Evolutionary conservation across 2,329 filamentous ascomycete genomes (phyloP), one percentile per base, ranked within the genome.

Genomic region (Trichoderma aggressivum): DNA sequence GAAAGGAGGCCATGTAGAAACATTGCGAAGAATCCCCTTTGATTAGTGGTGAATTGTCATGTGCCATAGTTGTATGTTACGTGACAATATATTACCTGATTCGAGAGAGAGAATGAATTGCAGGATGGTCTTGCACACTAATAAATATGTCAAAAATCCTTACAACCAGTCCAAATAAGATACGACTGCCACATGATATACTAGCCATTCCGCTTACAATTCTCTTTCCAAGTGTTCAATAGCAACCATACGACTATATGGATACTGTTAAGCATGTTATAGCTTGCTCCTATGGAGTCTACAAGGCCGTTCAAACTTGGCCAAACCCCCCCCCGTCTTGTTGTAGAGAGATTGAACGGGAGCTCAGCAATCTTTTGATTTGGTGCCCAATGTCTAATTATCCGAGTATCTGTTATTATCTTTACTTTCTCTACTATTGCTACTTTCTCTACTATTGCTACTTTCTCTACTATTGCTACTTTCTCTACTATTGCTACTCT

Each of bases 21-120:
- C 84, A 18, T 79, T 97, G 75, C 87, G 93, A 74, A 88, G 93
- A 75, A 90, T 97, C 76, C 93, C 93, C 0, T 97, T 97, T 81
- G 94, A 93, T 80, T 99, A 81, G 77, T 70, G 43, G 32, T 26
- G 26, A 24, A 60, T 28, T 10, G 14, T n/a, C 24, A 30, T 50
- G 10, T n/a, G 10, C 10, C 2, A 43, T 43, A 43, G 7, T n/a
- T n/a, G 10, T n/a, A 10, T 10, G 7, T 10, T 43, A 43, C 3
- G 18, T n/a, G 39, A n/a, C 7, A n/a, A 43, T 43, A 43, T 43
- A 43, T 43, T 1, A 43, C 18, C 1, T 10, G 7, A 16, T 43
- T n/a, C 3, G n/a, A 43, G 39, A n/a, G 3, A 18, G 3, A 43
- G 39, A 10, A n/a, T 43, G 39, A 10, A 10, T 10, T 5, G 7